A percentile compares a stretch with the other conserved stretches of the same genome.
Conservation (phyloP, 306 rosid genomes). For the Hippophae tibetana region DNA sequence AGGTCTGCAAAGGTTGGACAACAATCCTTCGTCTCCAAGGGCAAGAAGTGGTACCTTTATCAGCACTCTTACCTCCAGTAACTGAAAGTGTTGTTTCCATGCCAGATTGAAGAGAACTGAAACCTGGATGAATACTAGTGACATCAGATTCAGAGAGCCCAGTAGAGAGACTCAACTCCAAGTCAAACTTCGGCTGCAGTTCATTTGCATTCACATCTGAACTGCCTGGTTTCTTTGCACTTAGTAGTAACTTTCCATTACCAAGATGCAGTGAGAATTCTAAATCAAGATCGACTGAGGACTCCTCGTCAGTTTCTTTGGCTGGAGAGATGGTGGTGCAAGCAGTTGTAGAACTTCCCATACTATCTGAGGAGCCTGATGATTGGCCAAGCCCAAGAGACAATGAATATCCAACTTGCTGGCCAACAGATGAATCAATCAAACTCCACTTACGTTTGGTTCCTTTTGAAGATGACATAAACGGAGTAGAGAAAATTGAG, state of each 20-base stretch:
- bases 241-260: slow-evolving; percentile 41
- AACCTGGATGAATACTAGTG: slow-evolving; percentile 39
- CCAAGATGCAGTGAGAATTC: slow-evolving; percentile 67
- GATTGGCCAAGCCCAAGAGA: slow-evolving; percentile 76
- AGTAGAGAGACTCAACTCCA: slow-evolving; percentile 78
- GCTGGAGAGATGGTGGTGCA: slow-evolving; percentile 80
- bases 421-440: slow-evolving; percentile 42
- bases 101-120: slow-evolving; percentile 35
- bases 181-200: slow-evolving; percentile 48
- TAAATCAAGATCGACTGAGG: slow-evolving; percentile 70
- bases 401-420: slow-evolving; percentile 52
- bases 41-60: slow-evolving; percentile 57
- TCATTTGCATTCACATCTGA: slow-evolving; percentile 33
- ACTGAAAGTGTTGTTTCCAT: slow-evolving; percentile 35
- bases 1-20: slow-evolving; percentile 28
- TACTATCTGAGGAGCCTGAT: slow-evolving; percentile 76
- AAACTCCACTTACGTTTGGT: slow-evolving; percentile 71
- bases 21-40: slow-evolving; percentile 40
- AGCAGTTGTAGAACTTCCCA: slow-evolving; percentile 76
- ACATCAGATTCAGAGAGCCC: slow-evolving; percentile 62
- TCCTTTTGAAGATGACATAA: slow-evolving; percentile 43
- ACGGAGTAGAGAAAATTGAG: slow-evolving; percentile 40
- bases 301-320: slow-evolving; percentile 79
- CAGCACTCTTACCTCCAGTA: slow-evolving; percentile 34
- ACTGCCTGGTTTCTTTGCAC: slow-evolving; percentile 36